These are phyloP conservation scores for Inga leiocalycina DNA, from an alignment of 306 rosid genomes.

Conservation along the genomic window DNA sequence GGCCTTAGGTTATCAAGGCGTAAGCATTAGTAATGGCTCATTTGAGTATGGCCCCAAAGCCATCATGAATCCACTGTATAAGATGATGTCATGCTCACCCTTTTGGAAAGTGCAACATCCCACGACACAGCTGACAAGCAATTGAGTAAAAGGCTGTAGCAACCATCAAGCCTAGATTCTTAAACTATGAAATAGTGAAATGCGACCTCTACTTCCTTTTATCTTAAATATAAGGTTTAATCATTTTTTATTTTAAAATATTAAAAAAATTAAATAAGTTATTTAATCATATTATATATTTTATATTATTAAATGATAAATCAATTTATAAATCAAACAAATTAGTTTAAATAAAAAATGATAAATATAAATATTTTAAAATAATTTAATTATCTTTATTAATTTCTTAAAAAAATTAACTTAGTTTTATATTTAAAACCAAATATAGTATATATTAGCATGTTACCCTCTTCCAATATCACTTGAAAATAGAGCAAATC, in stretches of 20 bases:
- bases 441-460: no score
- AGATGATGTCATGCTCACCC: not conserved
- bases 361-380: no score
- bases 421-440: rapidly evolving
- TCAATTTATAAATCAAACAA: no score
- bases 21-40: not conserved
- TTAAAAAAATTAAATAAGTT: no score
- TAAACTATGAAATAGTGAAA: not conserved
- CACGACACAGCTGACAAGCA: not conserved
- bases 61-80: not conserved
- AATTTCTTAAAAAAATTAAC: no score
- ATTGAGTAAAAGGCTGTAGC: not conserved
- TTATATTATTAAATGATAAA: no score
- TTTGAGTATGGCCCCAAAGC: not conserved
- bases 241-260: rapidly evolving
- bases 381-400: no score
- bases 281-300: no score
- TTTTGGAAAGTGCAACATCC: not conserved
- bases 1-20: not conserved
- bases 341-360: no score
- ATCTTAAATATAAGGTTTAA: no score
- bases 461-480: not conserved
- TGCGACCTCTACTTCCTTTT: no score
- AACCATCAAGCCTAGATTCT: not conserved
- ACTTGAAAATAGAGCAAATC: not conserved